phyloP scores from a whole-genome alignment of 495 filamentous ascomycete species.

The Hypoxylon fuscum region DNA sequence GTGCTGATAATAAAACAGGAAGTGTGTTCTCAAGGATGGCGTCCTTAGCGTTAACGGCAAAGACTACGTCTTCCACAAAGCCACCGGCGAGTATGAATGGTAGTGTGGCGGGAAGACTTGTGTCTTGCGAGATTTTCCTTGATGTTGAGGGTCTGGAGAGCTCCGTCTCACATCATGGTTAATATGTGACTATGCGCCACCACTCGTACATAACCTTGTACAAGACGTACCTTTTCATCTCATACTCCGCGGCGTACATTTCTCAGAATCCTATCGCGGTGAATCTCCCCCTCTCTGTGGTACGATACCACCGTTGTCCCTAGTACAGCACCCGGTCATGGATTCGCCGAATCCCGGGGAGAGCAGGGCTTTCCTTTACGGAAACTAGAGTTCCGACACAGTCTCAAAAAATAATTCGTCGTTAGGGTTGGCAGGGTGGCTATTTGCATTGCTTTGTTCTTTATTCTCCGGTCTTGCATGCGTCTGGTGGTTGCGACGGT shows the following conservation, averaged over 20 bases:
- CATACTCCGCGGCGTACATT: conserved; percentile 7
- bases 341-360: neutral
- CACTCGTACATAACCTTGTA: conserved; percentile 16
- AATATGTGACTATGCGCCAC: neutral
- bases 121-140: neutral
- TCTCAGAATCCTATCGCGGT: neutral
- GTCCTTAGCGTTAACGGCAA: conserved; percentile 89
- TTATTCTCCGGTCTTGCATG: too few relatives aligned
- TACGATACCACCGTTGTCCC: neutral
- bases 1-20: conserved; percentile 58
- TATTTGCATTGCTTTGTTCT: too few relatives aligned
- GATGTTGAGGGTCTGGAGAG: too few relatives aligned
- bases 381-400: neutral
- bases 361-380: conserved; percentile 3
- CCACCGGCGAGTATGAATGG: conserved; percentile 97
- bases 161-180: too few relatives aligned
- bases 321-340: neutral
- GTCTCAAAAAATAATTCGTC: too few relatives aligned
- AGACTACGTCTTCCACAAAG: conserved; percentile 99
- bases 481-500: too few relatives aligned
- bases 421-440: too few relatives aligned
- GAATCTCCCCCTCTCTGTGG: neutral
- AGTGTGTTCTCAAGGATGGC: conserved; percentile 97
- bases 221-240: conserved; percentile 16
- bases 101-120: conserved; percentile 54